These are phyloP conservation scores for Globisporangium sylvaticum DNA, from an alignment of 352 stramenopile genomes.

Conservation along the genomic window DNA sequence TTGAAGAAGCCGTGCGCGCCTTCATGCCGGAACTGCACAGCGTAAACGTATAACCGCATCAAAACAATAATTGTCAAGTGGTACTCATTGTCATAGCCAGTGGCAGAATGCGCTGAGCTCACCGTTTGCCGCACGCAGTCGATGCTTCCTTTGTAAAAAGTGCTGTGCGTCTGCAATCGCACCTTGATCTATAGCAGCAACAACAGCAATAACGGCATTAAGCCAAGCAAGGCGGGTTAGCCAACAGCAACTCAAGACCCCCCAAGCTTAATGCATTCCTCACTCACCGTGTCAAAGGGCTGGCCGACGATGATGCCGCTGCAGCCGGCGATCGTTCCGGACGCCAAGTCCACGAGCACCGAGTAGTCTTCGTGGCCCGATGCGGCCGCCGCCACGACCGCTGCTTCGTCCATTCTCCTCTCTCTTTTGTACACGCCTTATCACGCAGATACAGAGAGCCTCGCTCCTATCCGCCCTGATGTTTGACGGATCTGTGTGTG, in stretches of 20 bases:
- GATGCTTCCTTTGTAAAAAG: constrained; percentile 50
- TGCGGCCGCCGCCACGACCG: constrained; percentile 19
- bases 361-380: constrained; percentile 38
- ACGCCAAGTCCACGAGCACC: constrained; percentile 49
- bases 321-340: constrained; percentile 43
- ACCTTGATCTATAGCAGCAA: constrained; percentile 38
- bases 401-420: constrained; percentile 8
- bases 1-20: constrained; percentile 81
- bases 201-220: neutral
- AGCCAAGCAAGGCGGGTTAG: neutral
- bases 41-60: neutral
- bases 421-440: neutral
- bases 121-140: constrained; percentile 44
- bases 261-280: neutral
- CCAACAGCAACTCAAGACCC: neutral
- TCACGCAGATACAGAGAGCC: neutral
- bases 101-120: neutral
- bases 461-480: neutral
- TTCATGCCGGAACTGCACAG: constrained; percentile 55
- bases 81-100: neutral
- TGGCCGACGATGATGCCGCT: constrained; percentile 56
- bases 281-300: constrained; percentile 53
- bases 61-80: neutral
- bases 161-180: constrained; percentile 51
- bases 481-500: neutral